These are phyloP conservation scores for Colletotrichum incanum DNA, from an alignment of 2,329 filamentous ascomycete species.

Conservation along the genomic window DNA sequence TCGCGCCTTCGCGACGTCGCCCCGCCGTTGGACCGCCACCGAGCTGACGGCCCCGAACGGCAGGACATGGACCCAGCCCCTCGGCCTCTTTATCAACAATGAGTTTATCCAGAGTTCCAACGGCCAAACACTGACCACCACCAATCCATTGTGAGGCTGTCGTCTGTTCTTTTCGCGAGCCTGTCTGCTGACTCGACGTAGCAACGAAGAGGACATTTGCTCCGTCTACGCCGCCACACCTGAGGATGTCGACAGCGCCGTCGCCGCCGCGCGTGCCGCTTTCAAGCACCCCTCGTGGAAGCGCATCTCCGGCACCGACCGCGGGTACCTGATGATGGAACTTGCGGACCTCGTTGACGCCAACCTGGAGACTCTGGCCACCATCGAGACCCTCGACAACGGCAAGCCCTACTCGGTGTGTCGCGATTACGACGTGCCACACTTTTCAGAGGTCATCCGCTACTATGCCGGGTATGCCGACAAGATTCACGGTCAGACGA, in stretches of 20 bases:
- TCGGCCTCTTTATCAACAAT: conserved; percentile 88
- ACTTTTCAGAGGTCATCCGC: conserved; percentile 67
- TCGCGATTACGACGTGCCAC: conserved; percentile 73
- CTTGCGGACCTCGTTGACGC: conserved; percentile 79
- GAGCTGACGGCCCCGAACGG: conserved; percentile 85
- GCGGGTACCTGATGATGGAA: conserved; percentile 78
- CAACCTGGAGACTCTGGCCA: conserved; percentile 67
- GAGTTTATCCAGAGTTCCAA: conserved; percentile 80
- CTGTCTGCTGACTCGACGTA: conserved; percentile 42
- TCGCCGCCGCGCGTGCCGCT: conserved; percentile 78
- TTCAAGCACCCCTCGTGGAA: conserved; percentile 79
- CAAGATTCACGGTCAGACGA: conserved; percentile 85
- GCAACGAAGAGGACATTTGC: conserved; percentile 76
- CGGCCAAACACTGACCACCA: conserved; percentile 74
- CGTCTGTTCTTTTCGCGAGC: background rate
- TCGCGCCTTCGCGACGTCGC: conserved; percentile 10
- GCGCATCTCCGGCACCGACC: conserved; percentile 76
- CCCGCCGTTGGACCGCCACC: conserved; percentile 54
- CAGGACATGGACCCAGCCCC: conserved; percentile 78
- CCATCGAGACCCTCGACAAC: conserved; percentile 83
- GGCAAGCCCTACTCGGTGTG: conserved; percentile 82
- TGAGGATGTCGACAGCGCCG: conserved; percentile 79
- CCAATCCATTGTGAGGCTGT: conserved; percentile 77
- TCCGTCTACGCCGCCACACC: conserved; percentile 79
- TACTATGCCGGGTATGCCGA: conserved; percentile 88